Evolutionary conservation across 192 early-diverging fungal species (phyloP).

Genomic region (Rhizophlyctis rosea): DNA sequence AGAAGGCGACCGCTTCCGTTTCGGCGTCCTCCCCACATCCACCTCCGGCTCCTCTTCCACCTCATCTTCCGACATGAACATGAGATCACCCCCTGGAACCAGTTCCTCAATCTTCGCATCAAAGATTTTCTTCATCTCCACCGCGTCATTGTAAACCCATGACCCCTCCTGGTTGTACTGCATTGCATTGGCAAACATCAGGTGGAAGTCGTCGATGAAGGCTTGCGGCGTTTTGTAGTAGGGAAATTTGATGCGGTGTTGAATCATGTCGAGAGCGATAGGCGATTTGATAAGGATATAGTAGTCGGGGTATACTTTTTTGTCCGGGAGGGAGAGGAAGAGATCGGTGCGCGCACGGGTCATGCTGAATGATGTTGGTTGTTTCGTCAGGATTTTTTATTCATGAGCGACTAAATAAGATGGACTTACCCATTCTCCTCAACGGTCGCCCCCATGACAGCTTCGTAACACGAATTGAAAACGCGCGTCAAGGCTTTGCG

Average conservation of each 20-base stretch:
- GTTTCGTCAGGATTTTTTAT: neutral
- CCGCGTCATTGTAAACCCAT: constrained; percentile 87
- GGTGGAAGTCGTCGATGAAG: constrained; percentile 77
- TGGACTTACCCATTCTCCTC: constrained; percentile 34
- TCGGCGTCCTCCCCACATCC: neutral
- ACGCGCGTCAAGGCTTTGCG: constrained; percentile 57
- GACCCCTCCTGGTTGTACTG: constrained; percentile 90
- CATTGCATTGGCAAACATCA: constrained; percentile 91
- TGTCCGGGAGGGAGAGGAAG: constrained; percentile 72
- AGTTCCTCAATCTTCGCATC: constrained; percentile 18
- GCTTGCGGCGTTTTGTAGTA: constrained; percentile 55
- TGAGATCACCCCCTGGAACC: constrained; percentile 19
- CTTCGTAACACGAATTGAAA: constrained; percentile 56
- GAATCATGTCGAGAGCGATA: constrained; percentile 86
- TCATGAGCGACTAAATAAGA: neutral
- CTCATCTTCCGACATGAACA: constrained; percentile 11
- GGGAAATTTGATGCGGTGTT: constrained; percentile 64
- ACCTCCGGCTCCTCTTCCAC: neutral
- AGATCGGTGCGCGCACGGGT: constrained; percentile 53
- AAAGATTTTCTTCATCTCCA: constrained; percentile 43
- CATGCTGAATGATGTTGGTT: constrained; percentile 14
- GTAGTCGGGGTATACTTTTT: constrained; percentile 81
- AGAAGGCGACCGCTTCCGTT: neutral
- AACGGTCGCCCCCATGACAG: constrained; percentile 55
- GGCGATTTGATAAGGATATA: constrained; percentile 86